Base-by-base conservation (phyloP, 495 filamentous ascomycete genomes). In the Neurospora sp. region DNA sequence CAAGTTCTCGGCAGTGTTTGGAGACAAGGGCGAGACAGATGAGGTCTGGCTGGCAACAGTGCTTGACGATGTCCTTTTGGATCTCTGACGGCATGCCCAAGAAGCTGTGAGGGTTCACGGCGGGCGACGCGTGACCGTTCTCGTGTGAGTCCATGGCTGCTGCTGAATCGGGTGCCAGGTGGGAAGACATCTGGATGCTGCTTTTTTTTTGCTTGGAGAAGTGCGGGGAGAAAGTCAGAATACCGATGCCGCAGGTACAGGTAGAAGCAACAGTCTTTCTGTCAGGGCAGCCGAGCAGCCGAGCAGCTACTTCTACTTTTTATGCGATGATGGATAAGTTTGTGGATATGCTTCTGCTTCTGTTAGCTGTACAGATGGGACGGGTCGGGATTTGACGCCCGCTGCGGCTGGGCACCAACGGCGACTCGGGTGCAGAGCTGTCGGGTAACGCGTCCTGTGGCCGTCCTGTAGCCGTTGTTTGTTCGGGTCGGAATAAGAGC, bases 1-100 rank as follows among this genome's bases (percentile, higher is more conserved):
- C 88, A 44, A 91, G 83, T 12, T 85, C 80, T 71, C 85, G 83
- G 75, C 89, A 89, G 74, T 86, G 84, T 66, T 78, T 82, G 18
- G 84, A 89, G 31, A 90, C 87, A 16, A 87, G 82, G 16, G 86
- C 83, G 46, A 90, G 82, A 66, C 82, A 82, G 72, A 89, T 83
- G 70, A 88, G 84, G 70, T 90, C 88, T 74, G 66, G 70, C 69
- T 79, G 77, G 5, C 78, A 76, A 74, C 83, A 84, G 77, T 88
- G 81, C 38, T 75, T 77, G 74, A 88, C 78, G 71, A 89, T 88
- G 27, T 86, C 82, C 69, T 83, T 82, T 74, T 87, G 82, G 2
- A 85, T 85, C 74, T 89, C 88, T 1, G 76, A 72, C 14, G 88
- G 88, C 38, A 89, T 74, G 76, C 82, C 80, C 12, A 85, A 72